These are phyloP conservation scores for Diaporthe ilicicola DNA, from an alignment of 2,329 filamentous ascomycete species.

Conservation along the genomic window DNA sequence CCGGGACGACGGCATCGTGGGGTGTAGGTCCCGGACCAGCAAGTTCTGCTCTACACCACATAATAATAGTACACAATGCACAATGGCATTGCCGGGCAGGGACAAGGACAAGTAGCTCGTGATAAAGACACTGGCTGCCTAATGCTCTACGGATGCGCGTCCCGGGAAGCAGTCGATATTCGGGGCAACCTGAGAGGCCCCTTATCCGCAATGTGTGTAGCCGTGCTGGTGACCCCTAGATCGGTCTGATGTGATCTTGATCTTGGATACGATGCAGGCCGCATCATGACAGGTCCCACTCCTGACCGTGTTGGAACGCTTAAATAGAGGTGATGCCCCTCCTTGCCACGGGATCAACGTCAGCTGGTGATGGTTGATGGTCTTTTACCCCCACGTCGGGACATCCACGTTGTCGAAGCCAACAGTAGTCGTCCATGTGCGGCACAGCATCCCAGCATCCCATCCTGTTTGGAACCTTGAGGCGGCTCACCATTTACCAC, in stretches of 20 bases:
- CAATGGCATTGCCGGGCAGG: not conserved
- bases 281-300: slow-evolving; percentile 3
- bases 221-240: not conserved
- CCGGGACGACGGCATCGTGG: slow-evolving; percentile 14
- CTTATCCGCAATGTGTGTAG: not conserved
- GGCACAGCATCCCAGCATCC: no score
- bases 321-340: slow-evolving; percentile 31
- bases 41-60: no score
- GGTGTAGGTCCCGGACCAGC: not conserved
- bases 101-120: not conserved
- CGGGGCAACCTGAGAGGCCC: not conserved
- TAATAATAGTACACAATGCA: not conserved
- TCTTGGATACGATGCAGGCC: slow-evolving; percentile 2
- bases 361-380: slow-evolving; percentile 28
- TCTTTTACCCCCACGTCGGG: slow-evolving; percentile 25
- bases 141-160: slow-evolving; percentile 2
- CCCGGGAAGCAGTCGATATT: not conserved
- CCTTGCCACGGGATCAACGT: slow-evolving; percentile 16
- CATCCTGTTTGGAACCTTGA: not conserved
- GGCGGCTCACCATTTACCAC: not conserved
- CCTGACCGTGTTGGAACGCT: slow-evolving; percentile 15
- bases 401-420: slow-evolving; percentile 10
- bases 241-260: slow-evolving; percentile 24
- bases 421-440: no score
- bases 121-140: not conserved